Evolutionary conservation across 129 eudicot species (phyloP).

Genomic region (Glebionis coronaria): DNA sequence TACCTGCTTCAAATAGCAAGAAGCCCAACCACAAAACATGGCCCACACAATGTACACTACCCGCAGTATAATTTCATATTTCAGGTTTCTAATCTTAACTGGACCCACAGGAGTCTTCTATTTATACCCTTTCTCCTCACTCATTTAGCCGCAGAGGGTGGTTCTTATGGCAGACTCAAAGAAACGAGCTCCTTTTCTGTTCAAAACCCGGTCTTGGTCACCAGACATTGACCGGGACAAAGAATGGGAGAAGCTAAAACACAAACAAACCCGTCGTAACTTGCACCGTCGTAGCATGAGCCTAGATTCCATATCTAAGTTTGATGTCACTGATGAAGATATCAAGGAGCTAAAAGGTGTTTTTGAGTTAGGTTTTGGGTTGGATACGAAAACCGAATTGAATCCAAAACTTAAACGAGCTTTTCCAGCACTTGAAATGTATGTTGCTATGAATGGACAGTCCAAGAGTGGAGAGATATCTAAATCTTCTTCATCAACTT

Average conservation of each 20-base stretch:
- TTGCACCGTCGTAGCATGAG: slow-evolving; percentile 30
- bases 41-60: not conserved
- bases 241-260: slow-evolving; percentile 50
- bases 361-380: slow-evolving; percentile 67
- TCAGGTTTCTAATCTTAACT: not conserved
- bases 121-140: too few species aligned
- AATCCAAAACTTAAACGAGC: slow-evolving; percentile 50
- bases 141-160: too few species aligned
- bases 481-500: slow-evolving; percentile 36
- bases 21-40: not conserved
- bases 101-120: too few species aligned
- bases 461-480: slow-evolving; percentile 25
- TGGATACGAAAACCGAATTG: slow-evolving; percentile 44
- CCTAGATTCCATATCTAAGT: slow-evolving; percentile 16
- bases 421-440: slow-evolving; percentile 73
- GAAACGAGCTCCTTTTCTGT: not conserved
- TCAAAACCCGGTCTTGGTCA: slow-evolving; percentile 54
- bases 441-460: slow-evolving; percentile 52
- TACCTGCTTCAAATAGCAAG: not conserved
- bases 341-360: slow-evolving; percentile 65
- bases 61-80: not conserved
- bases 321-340: slow-evolving; percentile 48
- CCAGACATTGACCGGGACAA: slow-evolving; percentile 37
- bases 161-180: slow-evolving; percentile 6
- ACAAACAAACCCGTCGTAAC: not conserved